Percentiles rank a stretch among this genome's conserved stretches.
phyloP scores from a whole-genome alignment of 768 basidiomycete genomes.

The Neoboletus magnificus region DNA sequence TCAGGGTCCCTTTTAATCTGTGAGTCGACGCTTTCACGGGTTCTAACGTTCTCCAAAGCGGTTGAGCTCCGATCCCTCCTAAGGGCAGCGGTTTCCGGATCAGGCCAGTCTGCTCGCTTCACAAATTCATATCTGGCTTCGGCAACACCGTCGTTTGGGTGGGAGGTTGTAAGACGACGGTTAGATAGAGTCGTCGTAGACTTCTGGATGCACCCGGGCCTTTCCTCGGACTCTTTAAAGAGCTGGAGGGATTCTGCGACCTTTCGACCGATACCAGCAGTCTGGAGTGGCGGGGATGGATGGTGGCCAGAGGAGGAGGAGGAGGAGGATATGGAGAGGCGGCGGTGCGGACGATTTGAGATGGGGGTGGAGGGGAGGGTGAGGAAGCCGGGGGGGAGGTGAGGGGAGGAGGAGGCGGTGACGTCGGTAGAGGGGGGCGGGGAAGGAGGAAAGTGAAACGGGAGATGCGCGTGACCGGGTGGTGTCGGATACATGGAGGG shows the following conservation, averaged over 20 bases:
- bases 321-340: constrained; percentile 27
- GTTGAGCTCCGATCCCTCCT: constrained; percentile 67
- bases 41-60: constrained; percentile 51
- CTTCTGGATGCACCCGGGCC: constrained; percentile 26
- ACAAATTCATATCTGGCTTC: constrained; percentile 77
- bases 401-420: constrained; percentile 8
- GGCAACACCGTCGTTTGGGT: constrained; percentile 51
- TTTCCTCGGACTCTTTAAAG: constrained; percentile 68
- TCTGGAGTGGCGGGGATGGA: constrained; percentile 10
- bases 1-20: constrained; percentile 24
- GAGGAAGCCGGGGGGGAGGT: constrained; percentile 28
- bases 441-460: neutral
- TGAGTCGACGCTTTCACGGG: constrained; percentile 43
- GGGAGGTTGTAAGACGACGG: constrained; percentile 33
- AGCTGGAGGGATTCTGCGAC: constrained; percentile 79
- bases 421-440: neutral
- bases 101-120: constrained; percentile 83
- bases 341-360: constrained; percentile 24
- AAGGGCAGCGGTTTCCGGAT: constrained; percentile 68
- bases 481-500: neutral
- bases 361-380: constrained; percentile 29
- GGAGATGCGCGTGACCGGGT: neutral
- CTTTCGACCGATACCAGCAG: constrained; percentile 65
- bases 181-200: constrained; percentile 26
- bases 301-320: constrained; percentile 11